phyloP scores from a whole-genome alignment of 2,329 filamentous ascomycete genomes.

The Ophiostoma quercus region DNA sequence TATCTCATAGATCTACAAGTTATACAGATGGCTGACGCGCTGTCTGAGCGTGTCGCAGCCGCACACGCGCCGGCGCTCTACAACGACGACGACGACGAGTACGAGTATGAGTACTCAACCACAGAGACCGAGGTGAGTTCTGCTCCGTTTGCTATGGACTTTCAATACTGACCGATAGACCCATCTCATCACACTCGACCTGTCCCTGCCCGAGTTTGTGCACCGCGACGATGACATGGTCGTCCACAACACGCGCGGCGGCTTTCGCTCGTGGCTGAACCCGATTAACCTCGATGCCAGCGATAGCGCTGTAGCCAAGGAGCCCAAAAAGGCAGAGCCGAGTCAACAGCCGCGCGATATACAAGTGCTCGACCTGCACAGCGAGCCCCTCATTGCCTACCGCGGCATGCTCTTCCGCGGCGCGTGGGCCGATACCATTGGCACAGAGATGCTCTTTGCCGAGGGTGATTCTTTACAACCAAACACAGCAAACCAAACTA shows the following conservation, averaged over 20 bases:
- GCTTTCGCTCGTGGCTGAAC: slow-evolving; percentile 42
- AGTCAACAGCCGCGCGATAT: slow-evolving; percentile 42
- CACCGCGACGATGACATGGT: slow-evolving; percentile 39
- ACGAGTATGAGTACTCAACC: slow-evolving; percentile 62
- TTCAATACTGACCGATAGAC: slow-evolving; percentile 36
- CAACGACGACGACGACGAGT: slow-evolving; percentile 57
- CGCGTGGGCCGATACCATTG: slow-evolving; percentile 74
- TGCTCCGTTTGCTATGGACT: slow-evolving; percentile 30
- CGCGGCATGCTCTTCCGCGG: slow-evolving; percentile 73
- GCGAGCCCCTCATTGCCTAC: slow-evolving; percentile 75
- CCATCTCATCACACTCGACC: slow-evolving; percentile 59
- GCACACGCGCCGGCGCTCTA: slow-evolving; percentile 35
- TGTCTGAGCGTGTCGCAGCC: not conserved
- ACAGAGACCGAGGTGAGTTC: slow-evolving; percentile 56
- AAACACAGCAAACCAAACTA: not conserved
- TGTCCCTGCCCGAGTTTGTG: slow-evolving; percentile 56
- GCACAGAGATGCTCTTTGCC: slow-evolving; percentile 74
- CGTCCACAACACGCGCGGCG: slow-evolving; percentile 39
- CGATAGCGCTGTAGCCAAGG: slow-evolving; percentile 16
- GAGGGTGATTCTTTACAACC: slow-evolving; percentile 25
- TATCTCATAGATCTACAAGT: too few relatives aligned
- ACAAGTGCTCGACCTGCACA: slow-evolving; percentile 80
- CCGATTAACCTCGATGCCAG: slow-evolving; percentile 27
- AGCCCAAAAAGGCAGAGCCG: not conserved
- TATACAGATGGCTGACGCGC: slow-evolving; percentile 7